Evolutionary conservation across 2,329 filamentous ascomycete genomes (phyloP), one percentile per base, ranked within the genome.

Genomic region (Fusarium scirpi): DNA sequence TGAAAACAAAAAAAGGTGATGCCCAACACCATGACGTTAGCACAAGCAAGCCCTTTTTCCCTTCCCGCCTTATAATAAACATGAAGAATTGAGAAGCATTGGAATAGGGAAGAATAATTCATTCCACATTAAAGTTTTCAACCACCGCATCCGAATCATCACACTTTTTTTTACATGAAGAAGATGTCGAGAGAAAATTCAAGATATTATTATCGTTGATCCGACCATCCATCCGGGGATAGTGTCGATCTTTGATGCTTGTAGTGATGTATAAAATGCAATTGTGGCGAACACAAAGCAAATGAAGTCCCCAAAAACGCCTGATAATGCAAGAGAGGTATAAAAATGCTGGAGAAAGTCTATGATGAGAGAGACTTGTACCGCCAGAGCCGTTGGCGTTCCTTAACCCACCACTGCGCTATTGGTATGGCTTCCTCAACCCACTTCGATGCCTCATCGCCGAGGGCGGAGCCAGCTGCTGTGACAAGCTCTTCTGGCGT

Each of bases 391-490:
- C 73, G 63, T 58, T 76, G 72, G 1, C 73, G 71, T 29, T 75
- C 73, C 2, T 69, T 59, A 18, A 49, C 58, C 73, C 73, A 76
- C 73, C 73, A 75, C 30, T 66, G 52, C 11, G 67, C 73, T 40
- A 75, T 64, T 3, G 71, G 70, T 48, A 72, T 68, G 4, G 73
- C 73, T 44, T 75, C 73, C 6, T 48, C 30, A 7, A 73, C 76
- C 78, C 77, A 80, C 15, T 78, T 67, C 29, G 76, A 73, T n/a
- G 76, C 60, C n/a, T 74, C 51, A 40, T 74, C 5, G 62, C 71
- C 61, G 40, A 61, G n/a, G n/a, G 71, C 49, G 4, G 41, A 16
- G 29, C 74, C 57, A 2, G 79, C 69, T 8, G 60, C 66, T 3
- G 56, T 58, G 20, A 74, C 27, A 2, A 79, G 69, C 9, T 66